Conservation (phyloP, 768 basidiomycete genomes). For the Leccinum truebloodii region DNA sequence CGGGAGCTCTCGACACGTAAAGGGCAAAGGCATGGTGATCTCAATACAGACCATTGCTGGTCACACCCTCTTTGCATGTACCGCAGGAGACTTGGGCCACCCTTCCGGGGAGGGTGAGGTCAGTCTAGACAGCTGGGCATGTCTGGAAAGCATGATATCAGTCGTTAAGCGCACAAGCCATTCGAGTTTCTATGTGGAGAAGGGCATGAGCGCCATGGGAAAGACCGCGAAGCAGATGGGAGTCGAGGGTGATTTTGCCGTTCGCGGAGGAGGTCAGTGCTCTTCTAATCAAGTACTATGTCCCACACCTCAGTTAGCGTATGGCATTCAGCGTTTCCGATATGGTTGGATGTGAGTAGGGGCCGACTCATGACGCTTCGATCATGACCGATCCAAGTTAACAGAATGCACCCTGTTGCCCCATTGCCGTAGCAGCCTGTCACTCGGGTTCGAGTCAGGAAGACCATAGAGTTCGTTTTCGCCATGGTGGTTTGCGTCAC, state of each 20-base stretch:
- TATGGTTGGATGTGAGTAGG: constrained; percentile 71
- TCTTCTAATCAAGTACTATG: not conserved
- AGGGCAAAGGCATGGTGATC: constrained; percentile 80
- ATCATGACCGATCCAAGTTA: constrained; percentile 4
- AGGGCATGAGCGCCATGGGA: constrained; percentile 82
- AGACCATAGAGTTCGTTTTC: constrained; percentile 65
- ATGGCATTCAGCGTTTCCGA: constrained; percentile 66
- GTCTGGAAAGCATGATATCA: constrained; percentile 76
- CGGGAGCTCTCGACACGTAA: constrained; percentile 63
- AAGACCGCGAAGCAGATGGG: constrained; percentile 75
- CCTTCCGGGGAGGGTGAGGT: constrained; percentile 69
- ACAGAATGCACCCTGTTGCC: constrained; percentile 82
- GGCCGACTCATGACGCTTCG: not conserved
- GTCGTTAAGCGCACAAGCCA: constrained; percentile 81
- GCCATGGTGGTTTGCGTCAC: not conserved
- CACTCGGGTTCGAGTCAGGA: constrained; percentile 83
- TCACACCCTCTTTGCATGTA: constrained; percentile 78
- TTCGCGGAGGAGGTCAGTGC: constrained; percentile 76
- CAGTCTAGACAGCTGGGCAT: constrained; percentile 78
- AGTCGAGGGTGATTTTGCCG: constrained; percentile 59
- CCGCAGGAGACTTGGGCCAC: constrained; percentile 78
- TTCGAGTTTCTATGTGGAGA: constrained; percentile 84
- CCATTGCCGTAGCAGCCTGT: constrained; percentile 74
- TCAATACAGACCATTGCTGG: constrained; percentile 79
- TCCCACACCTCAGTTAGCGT: constrained; percentile 4